Evolutionary conservation across 495 filamentous ascomycete species (phyloP), one percentile per base, ranked within the genome.

Genomic region (Podospora appendiculata): DNA sequence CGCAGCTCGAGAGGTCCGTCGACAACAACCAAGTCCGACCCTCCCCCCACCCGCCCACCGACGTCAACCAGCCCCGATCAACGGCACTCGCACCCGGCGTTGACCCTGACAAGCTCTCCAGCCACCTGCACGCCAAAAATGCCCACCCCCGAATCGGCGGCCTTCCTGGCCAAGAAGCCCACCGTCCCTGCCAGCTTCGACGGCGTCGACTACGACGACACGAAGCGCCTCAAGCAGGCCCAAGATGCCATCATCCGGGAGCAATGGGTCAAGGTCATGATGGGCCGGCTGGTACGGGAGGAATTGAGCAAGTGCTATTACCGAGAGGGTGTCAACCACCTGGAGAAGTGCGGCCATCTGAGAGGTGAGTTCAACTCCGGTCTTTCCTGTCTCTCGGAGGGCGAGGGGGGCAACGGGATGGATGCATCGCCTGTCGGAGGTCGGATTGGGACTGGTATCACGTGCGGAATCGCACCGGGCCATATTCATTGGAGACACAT

Each of bases 221-320:
- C 85, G 59, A 78, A 79, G 64, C 82, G 85, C 57, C 73, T 97
- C 48, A 96, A 96, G 77, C 87, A 87, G 50, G 91, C 94, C 53
- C 93, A 95, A 60, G 93, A 98, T 61, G 85, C 92, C 35, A 84
- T 98, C 43, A 83, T 98, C 60, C 83, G 90, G 40, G 93, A 98
- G 72, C 93, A 98, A 73, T 98, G 94, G 94, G 90, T 98, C 32
- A 83, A 82, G 67, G 85, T 83, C 60, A 98, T 98, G 93, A 97
- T 96, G 93, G 88, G 89, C 16, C 77, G 93, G 53, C 74, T 98
- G 47, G 88, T 97, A 35, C 79, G 90, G 39, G 89, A 97, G 71
- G 94, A 98, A 75, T 69, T 98, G 72, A 83, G 88, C 60, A 96
- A 95, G 77, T 98, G 93, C 73, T 98, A 98, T 77, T 79, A 81